A percentile compares a stretch with the other conserved stretches of the same genome.
Evolutionary conservation across 2,329 filamentous ascomycete species (phyloP).

Genomic region (Fusarium beomiforme): DNA sequence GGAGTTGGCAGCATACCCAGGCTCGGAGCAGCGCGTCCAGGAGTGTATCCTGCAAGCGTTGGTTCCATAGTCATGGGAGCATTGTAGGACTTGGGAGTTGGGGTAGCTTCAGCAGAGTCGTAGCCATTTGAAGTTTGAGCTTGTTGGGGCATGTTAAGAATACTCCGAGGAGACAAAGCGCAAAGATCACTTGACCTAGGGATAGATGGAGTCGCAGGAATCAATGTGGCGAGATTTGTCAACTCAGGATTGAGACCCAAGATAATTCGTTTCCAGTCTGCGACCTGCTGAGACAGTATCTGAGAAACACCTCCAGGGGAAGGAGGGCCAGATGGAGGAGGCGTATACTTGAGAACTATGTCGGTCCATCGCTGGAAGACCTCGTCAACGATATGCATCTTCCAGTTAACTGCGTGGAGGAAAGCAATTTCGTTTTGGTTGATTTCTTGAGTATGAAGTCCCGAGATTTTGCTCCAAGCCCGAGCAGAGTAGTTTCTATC

Average conservation of each 20-base stretch:
- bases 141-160: slow-evolving; percentile 56
- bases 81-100: slow-evolving; percentile 53
- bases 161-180: slow-evolving; percentile 54
- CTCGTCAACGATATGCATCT: slow-evolving; percentile 89
- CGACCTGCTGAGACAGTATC: slow-evolving; percentile 57
- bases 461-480: slow-evolving; percentile 99
- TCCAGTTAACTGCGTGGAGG: slow-evolving; percentile 89
- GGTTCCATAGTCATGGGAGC: slow-evolving; percentile 61
- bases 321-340: slow-evolving; percentile 68
- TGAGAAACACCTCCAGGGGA: slow-evolving; percentile 60
- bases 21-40: slow-evolving; percentile 61
- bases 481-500: slow-evolving; percentile 97
- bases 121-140: slow-evolving; percentile 45
- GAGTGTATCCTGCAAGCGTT: slow-evolving; percentile 54
- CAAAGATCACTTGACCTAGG: slow-evolving; percentile 49
- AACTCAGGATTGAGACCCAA: slow-evolving; percentile 65
- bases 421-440: slow-evolving; percentile 97
- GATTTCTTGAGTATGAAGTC: slow-evolving; percentile 91
- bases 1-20: slow-evolving; percentile 68
- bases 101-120: slow-evolving; percentile 52
- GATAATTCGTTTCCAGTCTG: slow-evolving; percentile 69
- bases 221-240: slow-evolving; percentile 66
- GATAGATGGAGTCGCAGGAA: slow-evolving; percentile 47
- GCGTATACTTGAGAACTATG: slow-evolving; percentile 86
- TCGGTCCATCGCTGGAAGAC: slow-evolving; percentile 95